phyloP scores from a whole-genome alignment of 805 yeast species.

The Myxozyma vanderwaltii region DNA sequence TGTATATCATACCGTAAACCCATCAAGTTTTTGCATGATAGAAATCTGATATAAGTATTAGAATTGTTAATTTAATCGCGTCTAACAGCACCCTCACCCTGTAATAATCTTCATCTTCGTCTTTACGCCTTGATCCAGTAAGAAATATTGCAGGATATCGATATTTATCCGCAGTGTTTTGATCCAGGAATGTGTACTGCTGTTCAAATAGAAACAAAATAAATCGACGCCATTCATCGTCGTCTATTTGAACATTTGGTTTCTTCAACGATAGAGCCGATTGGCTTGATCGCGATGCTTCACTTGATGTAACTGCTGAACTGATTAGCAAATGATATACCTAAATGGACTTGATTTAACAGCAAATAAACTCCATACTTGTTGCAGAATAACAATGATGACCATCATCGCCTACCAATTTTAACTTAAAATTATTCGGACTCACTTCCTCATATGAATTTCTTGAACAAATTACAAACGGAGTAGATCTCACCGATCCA shows the following conservation, averaged over 20 bases:
- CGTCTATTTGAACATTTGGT: neutral
- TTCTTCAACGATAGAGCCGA: neutral
- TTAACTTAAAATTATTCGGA: neutral
- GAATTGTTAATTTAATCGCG: neutral
- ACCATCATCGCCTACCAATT: slow-evolving; percentile 18
- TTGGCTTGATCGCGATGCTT: neutral
- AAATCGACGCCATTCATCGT: slow-evolving; percentile 15
- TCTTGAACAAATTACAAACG: slow-evolving; percentile 20
- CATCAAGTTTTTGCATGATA: slow-evolving; percentile 9
- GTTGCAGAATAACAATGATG: slow-evolving; percentile 12
- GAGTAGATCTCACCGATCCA: slow-evolving; percentile 3
- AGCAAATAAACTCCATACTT: too few relatives aligned
- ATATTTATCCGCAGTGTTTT: neutral
- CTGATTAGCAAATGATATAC: neutral
- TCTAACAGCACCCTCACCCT: neutral
- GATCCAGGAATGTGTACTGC: slow-evolving; percentile 5
- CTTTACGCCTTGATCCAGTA: slow-evolving; percentile 2
- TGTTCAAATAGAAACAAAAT: slow-evolving; percentile 10
- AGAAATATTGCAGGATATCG: slow-evolving; percentile 13
- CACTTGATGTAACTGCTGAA: neutral
- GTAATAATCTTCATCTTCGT: slow-evolving; percentile 2
- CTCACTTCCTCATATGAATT: neutral
- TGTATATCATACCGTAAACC: slow-evolving; percentile 8
- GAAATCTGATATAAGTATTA: neutral
- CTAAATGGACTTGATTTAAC: too few relatives aligned